These are phyloP conservation scores for Blastobotrys terrestris DNA, from an alignment of 805 yeast genomes.

Conservation along the genomic window DNA sequence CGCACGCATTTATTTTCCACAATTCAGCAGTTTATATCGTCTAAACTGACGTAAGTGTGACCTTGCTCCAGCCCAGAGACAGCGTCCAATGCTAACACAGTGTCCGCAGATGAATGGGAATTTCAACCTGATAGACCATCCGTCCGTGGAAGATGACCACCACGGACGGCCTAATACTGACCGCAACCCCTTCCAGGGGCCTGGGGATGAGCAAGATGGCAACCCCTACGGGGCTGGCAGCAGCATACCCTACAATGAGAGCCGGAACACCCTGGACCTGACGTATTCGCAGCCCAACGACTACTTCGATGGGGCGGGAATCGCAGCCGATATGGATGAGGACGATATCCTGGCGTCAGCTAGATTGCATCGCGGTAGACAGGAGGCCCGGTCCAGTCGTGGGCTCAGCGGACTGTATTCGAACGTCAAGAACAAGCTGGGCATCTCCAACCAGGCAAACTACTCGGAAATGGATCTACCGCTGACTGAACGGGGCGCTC, in stretches of 20 bases:
- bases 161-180: constrained; percentile 11
- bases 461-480: constrained; percentile 29
- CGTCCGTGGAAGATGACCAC: constrained; percentile 13
- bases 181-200: not conserved
- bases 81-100: not conserved
- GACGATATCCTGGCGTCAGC: constrained; percentile 11
- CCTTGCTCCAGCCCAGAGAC: too few species aligned
- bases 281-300: constrained; percentile 4
- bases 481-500: constrained; percentile 18
- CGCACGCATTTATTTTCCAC: not conserved
- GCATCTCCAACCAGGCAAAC: constrained; percentile 17
- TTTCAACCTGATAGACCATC: constrained; percentile 22
- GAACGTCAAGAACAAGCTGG: constrained; percentile 23
- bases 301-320: constrained; percentile 19
- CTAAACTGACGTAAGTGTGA: not conserved
- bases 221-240: constrained; percentile 8
- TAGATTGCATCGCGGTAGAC: not conserved
- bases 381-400: constrained; percentile 3
- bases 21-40: not conserved
- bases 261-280: not conserved
- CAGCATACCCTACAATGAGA: constrained; percentile 1
- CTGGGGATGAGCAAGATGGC: too few species aligned
- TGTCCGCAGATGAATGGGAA: not conserved
- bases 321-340: constrained; percentile 16
- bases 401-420: constrained; percentile 21